Conservation (phyloP, 305 asterid genomes). For the Fraxinus platypoda region DNA sequence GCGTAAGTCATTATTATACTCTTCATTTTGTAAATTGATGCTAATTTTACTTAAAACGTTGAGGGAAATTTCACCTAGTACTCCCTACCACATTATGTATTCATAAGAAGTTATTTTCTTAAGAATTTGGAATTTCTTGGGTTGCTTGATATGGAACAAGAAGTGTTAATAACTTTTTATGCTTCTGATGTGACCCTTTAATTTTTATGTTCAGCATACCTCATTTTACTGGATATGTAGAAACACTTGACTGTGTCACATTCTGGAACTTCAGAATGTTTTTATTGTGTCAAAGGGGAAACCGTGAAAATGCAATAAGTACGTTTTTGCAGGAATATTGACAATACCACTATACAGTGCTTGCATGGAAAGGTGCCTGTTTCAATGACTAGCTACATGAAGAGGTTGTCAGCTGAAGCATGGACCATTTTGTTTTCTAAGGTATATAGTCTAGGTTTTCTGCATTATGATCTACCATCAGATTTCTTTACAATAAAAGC, state of each 20-base stretch:
- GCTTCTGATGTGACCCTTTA: neutral
- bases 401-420: conserved; percentile 86
- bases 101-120: neutral
- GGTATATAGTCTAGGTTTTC: conserved; percentile 46
- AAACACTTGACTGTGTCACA: conserved; percentile 1
- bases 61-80: conserved; percentile 14
- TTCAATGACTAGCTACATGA: conserved; percentile 65
- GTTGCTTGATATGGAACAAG: conserved; percentile 9
- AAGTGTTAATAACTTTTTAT: conserved; percentile 11
- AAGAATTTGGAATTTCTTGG: conserved; percentile 8
- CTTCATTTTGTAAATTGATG: conserved; percentile 3
- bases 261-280: conserved; percentile 14
- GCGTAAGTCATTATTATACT: conserved; percentile 45
- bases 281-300: conserved; percentile 13
- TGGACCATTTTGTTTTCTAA: conserved; percentile 74
- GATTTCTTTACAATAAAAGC: conserved; percentile 7
- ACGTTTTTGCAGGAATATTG: conserved; percentile 65
- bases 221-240: conserved; percentile 14
- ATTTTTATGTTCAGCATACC: neutral
- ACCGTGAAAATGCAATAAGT: conserved; percentile 21
- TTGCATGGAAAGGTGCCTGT: conserved; percentile 83
- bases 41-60: neutral
- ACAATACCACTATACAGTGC: conserved; percentile 81
- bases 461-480: conserved; percentile 19
- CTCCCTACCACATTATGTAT: neutral